Evolutionary conservation across 495 filamentous ascomycete species (phyloP).

Genomic region (Hypoxylon rickii): DNA sequence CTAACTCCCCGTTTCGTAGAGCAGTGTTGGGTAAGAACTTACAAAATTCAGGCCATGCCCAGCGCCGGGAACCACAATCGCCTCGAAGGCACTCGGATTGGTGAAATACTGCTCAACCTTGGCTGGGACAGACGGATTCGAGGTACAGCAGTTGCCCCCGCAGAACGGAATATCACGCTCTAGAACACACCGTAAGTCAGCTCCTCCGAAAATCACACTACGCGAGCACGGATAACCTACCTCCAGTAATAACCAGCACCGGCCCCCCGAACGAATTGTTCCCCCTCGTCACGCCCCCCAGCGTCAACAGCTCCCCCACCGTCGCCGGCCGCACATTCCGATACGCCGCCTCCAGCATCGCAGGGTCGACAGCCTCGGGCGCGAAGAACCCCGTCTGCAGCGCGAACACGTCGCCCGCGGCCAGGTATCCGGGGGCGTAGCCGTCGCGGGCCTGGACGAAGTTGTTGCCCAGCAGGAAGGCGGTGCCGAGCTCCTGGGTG

Average conservation of each 20-base stretch:
- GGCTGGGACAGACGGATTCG: constrained; percentile 50
- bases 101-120: constrained; percentile 47
- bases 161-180: constrained; percentile 57
- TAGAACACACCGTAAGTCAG: constrained; percentile 16
- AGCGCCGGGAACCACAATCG: constrained; percentile 52
- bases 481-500: constrained; percentile 43
- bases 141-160: constrained; percentile 55
- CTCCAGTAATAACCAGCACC: constrained; percentile 53
- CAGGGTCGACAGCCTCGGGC: constrained; percentile 52
- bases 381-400: constrained; percentile 47
- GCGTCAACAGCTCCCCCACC: constrained; percentile 54
- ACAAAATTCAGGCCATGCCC: constrained; percentile 57
- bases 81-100: constrained; percentile 45
- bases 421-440: constrained; percentile 40
- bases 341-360: constrained; percentile 47
- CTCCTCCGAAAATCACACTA: not conserved
- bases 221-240: constrained; percentile 24
- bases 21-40: not conserved
- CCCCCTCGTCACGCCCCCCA: constrained; percentile 31
- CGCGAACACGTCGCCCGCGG: not conserved
- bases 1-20: no score
- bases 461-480: constrained; percentile 49
- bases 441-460: constrained; percentile 53
- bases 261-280: constrained; percentile 49
- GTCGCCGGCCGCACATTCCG: constrained; percentile 55